Base-by-base conservation (phyloP, 1,284 basidiomycete species). In the Takashimella tepidaria region DNA sequence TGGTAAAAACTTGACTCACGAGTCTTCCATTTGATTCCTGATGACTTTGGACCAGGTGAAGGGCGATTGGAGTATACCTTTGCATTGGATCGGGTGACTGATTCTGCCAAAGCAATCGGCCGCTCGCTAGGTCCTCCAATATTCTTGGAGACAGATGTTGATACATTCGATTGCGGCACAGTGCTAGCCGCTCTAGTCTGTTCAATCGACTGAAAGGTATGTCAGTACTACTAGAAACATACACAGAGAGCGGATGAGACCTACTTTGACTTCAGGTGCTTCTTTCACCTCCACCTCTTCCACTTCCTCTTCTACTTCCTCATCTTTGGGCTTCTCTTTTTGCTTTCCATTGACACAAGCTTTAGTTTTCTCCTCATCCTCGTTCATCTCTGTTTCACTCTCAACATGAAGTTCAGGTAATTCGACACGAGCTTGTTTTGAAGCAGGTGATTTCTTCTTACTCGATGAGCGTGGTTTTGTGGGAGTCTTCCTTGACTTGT, bases 21-120 rank as follows among this genome's bases (percentile, higher is more conserved):
- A 20, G 69, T 62, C 55, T 69, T 68, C 63, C 64, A 72, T 31
- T 63, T 62, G 52, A 69, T 62, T 8, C 59, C 62, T 22, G 57
- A 57, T 45, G 58, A 57, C 3, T 40, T 47, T 13, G 48, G 47
- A 4, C 52, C 31, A 37, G 31, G 31, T 37, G 31, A 37, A 8
- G 31, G 31, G 16, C 31, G 31, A 16, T 37, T 8, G 10, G 31
- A 37, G 31, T 8, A 37, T 8, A 8, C 31, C 31, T 37, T 16
- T 37, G 31, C 31, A 37, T 37, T 37, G 31, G 31, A 8, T 8
- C 31, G 31, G 31, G 31, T 37, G 31, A 37, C 31, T 16, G 31
- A 37, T 16, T 37, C 31, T 16, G 31, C 16, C 31, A 37, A 37
- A 37, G 31, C 31, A 8, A 16, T 8, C 31, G 31, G 16, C 16